Evolutionary conservation across 176 grass and related monocot species (phyloP).

Genomic region (Aegilops tauschii): DNA sequence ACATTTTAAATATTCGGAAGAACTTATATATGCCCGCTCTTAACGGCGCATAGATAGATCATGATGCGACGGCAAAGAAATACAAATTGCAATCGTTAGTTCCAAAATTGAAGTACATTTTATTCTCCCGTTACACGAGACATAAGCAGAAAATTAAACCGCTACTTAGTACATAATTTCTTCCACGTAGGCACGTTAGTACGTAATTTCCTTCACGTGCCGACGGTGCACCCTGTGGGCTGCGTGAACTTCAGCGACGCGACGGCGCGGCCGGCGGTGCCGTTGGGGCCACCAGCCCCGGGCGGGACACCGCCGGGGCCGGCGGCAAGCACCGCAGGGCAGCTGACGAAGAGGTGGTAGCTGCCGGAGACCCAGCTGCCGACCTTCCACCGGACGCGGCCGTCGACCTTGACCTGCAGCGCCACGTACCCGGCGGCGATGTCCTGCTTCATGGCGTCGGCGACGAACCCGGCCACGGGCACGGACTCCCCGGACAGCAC

Average conservation of each 20-base stretch:
- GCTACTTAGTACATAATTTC: background rate
- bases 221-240: slow-evolving; percentile 54
- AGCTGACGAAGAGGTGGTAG: slow-evolving; percentile 81
- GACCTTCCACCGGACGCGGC: slow-evolving; percentile 76
- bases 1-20: too few species aligned
- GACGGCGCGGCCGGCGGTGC: slow-evolving; percentile 19
- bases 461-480: slow-evolving; percentile 46
- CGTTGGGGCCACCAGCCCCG: background rate
- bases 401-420: slow-evolving; percentile 56
- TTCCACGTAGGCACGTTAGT: background rate
- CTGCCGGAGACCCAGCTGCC: slow-evolving; percentile 67
- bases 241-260: slow-evolving; percentile 55
- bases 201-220: slow-evolving; percentile 23
- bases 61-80: too few species aligned
- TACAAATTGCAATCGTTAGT: too few species aligned
- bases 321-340: slow-evolving; percentile 64
- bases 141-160: background rate
- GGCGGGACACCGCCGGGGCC: background rate
- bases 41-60: too few species aligned
- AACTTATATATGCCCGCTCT: too few species aligned
- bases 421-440: slow-evolving; percentile 56
- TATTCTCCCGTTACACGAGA: too few species aligned
- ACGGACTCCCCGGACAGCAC: slow-evolving; percentile 49
- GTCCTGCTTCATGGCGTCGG: slow-evolving; percentile 66
- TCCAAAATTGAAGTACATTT: too few species aligned